Evolutionary conservation across 1,284 basidiomycete genomes (phyloP), one percentile per base, ranked within the genome.

Genomic region (Boletus subluridellus): DNA sequence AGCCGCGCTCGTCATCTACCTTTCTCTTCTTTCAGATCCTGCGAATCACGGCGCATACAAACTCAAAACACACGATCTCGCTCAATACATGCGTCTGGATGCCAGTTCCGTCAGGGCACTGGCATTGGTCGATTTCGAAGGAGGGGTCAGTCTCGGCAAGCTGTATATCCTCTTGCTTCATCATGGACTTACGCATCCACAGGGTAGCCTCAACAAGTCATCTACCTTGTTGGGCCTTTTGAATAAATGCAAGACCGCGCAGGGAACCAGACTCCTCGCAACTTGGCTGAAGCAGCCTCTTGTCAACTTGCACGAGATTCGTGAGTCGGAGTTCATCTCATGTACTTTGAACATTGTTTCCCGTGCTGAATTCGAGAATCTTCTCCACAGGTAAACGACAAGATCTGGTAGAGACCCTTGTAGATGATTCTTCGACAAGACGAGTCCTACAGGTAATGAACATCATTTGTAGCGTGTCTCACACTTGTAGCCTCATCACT

Each of bases 261-360:
- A 99, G 72, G 97, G 97, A 0, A 88, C 92, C n/a, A 80, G 97
- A 55, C 74, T 98, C 56, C 80, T 99, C 2, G 91, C 87, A 0
- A 90, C 90, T 58, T 99, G 96, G 96, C 78, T 99, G 55, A 98
- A 98, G 73, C 97, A 99, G 74, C 97, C 97, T 2, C 78, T 99
- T 32, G 87, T 98, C 44, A 98, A 98, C 71, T 76, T 94, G 24
- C 95, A 98, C 66, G 90, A 95, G 68, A 99, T 99, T 63, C 78
- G 92, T 92, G 63, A 64, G 92, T 82, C 52, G 9, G 15, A 38
- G 47, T 47, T 28, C 9, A n/a, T 11, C 37, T 46, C 15, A 37
- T 5, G 3, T 58, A 8, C 26, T 45, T 26, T 28, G 17, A 8
- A 14, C 8, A 12, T 24, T 5, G 3, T 26, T 26, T 30, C 21